Evolutionary conservation across 495 filamentous ascomycete species (phyloP).

Genomic region (Glarea lozoyensis): DNA sequence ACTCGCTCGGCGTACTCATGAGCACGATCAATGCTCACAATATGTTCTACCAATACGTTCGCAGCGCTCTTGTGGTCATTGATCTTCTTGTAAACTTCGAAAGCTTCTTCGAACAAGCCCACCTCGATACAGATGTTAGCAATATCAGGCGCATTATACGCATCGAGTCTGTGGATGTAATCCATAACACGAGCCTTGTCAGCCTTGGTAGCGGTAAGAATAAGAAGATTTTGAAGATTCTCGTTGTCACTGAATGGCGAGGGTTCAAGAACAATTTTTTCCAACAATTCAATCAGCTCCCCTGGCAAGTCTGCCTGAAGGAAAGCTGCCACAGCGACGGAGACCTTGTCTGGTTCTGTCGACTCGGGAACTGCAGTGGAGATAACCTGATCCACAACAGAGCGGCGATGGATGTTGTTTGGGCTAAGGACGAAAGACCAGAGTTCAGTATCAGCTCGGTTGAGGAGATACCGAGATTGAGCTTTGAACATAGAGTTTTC

Average conservation of each 20-base stretch:
- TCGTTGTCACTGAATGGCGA: slow-evolving; percentile 95
- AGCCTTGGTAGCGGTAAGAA: slow-evolving; percentile 94
- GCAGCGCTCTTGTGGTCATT: slow-evolving; percentile 78
- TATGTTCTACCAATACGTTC: slow-evolving; percentile 89
- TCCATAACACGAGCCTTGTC: slow-evolving; percentile 94
- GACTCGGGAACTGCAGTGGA: slow-evolving; percentile 94
- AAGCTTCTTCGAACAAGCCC: slow-evolving; percentile 92
- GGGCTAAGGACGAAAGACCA: slow-evolving; percentile 92
- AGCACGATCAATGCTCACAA: slow-evolving; percentile 97
- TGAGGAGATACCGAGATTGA: slow-evolving; percentile 90
- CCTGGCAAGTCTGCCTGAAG: slow-evolving; percentile 80
- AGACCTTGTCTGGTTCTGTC: slow-evolving; percentile 90
- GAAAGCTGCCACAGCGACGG: slow-evolving; percentile 88
- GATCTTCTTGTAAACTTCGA: slow-evolving; percentile 98
- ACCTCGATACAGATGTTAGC: slow-evolving; percentile 88
- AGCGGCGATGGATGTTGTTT: slow-evolving; percentile 90
- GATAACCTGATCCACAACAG: slow-evolving; percentile 92
- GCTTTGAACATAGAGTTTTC: slow-evolving; percentile 99
- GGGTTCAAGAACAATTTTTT: slow-evolving; percentile 98
- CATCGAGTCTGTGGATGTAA: slow-evolving; percentile 85
- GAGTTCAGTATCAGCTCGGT: slow-evolving; percentile 80
- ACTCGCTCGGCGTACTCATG: slow-evolving; percentile 95
- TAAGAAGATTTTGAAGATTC: slow-evolving; percentile 91
- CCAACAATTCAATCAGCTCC: slow-evolving; percentile 93
- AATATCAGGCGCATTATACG: slow-evolving; percentile 88